Evolutionary conservation across 441 rosid genomes (phyloP), one percentile per base, ranked within the genome.

Genomic region (Manihot esculenta): DNA sequence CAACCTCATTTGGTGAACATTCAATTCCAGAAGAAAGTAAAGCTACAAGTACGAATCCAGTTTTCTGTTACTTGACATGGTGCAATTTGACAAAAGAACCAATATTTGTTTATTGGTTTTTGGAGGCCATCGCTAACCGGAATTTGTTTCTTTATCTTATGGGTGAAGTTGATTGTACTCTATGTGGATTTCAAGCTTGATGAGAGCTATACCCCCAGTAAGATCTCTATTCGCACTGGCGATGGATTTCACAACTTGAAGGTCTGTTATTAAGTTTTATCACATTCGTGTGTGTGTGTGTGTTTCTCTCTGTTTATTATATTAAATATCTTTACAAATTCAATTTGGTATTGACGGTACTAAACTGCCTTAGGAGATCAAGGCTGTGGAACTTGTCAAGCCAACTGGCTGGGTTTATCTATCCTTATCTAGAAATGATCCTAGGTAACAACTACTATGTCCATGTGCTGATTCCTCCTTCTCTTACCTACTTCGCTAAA

Each of bases 161-260:
- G 74, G 76, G 1, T 72, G 62, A 62, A 95, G 97, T 73, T 89
- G 80, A 95, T 95, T 72, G 87, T 78, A 35, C 67, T 95, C 26
- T 89, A 95, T 73, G 87, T 93, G 83, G 98, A 93, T 85, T 91
- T 86, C 76, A 95, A 95, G 90, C 90, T 88, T 68, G 99, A 93
- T 42, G 95, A 95, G 85, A 95, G 97, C 80, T 93, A 88, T 64
- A 91, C 97, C 0, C 96, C 98, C 0, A 85, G 93, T 84, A 93
- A 93, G 80, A 86, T 95, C 58, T 87, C 95, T 30, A 81, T 95
- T 78, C 83, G 97, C 15, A 92, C 97, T 4, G 98, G 97, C 58
- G 97, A 95, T 84, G 97, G 99, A 7, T 95, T 95, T 74, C 96
- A 93, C 71, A 91, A 89, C 80, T 79, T 93, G 71, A 95, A 91